phyloP scores from a whole-genome alignment of 768 basidiomycete genomes.

The Heimioporus sp. region DNA sequence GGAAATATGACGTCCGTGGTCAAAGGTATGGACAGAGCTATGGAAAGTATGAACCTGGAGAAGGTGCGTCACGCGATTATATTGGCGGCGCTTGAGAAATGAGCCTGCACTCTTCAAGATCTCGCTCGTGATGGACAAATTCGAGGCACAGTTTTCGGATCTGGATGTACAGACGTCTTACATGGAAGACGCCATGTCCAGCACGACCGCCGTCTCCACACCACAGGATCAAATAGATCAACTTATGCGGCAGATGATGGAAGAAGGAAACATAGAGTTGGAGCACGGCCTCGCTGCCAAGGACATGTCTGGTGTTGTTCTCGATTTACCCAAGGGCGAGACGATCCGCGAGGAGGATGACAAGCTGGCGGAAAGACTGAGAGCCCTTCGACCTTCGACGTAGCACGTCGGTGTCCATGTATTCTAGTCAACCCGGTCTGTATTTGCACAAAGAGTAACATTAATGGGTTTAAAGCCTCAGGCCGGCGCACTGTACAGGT shows the following conservation, averaged over 20 bases:
- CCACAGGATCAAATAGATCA: constrained; percentile 97
- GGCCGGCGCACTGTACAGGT: constrained; percentile 1
- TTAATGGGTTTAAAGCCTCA: constrained; percentile 10
- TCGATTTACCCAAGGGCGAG: constrained; percentile 54
- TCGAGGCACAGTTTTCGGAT: constrained; percentile 94
- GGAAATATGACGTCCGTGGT: constrained; percentile 97
- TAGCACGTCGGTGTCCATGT: constrained; percentile 29
- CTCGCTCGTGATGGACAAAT: constrained; percentile 98
- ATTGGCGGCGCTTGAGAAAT: background rate
- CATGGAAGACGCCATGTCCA: constrained; percentile 96
- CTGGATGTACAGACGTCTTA: constrained; percentile 97
- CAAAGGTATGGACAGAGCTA: constrained; percentile 97
- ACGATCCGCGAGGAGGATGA: constrained; percentile 72
- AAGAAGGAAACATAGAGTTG: constrained; percentile 94
- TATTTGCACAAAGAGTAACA: constrained; percentile 6
- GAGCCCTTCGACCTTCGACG: constrained; percentile 81
- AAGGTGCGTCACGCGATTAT: constrained; percentile 51
- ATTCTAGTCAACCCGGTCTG: constrained; percentile 1
- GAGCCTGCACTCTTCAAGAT: constrained; percentile 53
- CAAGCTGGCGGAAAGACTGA: constrained; percentile 79
- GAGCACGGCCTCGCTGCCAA: constrained; percentile 83
- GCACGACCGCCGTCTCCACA: constrained; percentile 88
- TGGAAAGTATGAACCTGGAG: constrained; percentile 99
- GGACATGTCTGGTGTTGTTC: constrained; percentile 52
- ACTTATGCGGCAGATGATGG: constrained; percentile 90